phyloP scores from a whole-genome alignment of 441 rosid genomes.

The Isatis lusitanica region DNA sequence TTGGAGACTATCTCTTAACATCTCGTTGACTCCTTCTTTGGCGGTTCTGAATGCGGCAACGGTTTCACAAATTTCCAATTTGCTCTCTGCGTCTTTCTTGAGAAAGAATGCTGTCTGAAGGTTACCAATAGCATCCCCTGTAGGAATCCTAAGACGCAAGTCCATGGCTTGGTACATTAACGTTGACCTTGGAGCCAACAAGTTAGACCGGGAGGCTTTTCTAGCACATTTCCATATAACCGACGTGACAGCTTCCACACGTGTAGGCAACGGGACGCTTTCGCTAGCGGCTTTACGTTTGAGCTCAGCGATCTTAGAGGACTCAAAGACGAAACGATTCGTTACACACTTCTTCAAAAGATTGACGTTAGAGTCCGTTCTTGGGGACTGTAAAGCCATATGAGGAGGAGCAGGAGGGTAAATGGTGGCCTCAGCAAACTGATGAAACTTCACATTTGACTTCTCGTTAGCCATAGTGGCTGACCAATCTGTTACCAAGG shows the following conservation, averaged over 20 bases:
- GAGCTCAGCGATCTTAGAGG: slow-evolving; percentile 16
- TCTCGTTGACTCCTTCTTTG: neutral
- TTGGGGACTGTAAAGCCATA: neutral
- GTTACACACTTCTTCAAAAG: neutral
- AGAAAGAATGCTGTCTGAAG: neutral
- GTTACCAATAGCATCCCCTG: slow-evolving; percentile 15
- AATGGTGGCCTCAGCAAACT: slow-evolving; percentile 1
- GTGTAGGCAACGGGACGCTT: neutral
- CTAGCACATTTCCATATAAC: slow-evolving; percentile 7
- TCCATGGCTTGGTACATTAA: neutral
- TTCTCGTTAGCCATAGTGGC: neutral
- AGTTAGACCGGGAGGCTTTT: slow-evolving; percentile 5
- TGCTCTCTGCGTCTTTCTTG: neutral
- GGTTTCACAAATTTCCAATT: neutral
- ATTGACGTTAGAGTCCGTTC: neutral
- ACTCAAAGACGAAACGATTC: slow-evolving; percentile 21
- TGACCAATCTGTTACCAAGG: slow-evolving; percentile 2
- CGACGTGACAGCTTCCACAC: slow-evolving; percentile 20
- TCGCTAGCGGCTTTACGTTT: slow-evolving; percentile 1
- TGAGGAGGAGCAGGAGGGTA: slow-evolving; percentile 4
- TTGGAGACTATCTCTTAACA: slow-evolving; percentile 3
- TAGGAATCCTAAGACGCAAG: neutral
- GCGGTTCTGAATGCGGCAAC: neutral
- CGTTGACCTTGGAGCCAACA: neutral
- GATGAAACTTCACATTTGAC: neutral